These are phyloP conservation scores for Salix brachista DNA, from an alignment of 345 rosid species.

Conservation along the genomic window DNA sequence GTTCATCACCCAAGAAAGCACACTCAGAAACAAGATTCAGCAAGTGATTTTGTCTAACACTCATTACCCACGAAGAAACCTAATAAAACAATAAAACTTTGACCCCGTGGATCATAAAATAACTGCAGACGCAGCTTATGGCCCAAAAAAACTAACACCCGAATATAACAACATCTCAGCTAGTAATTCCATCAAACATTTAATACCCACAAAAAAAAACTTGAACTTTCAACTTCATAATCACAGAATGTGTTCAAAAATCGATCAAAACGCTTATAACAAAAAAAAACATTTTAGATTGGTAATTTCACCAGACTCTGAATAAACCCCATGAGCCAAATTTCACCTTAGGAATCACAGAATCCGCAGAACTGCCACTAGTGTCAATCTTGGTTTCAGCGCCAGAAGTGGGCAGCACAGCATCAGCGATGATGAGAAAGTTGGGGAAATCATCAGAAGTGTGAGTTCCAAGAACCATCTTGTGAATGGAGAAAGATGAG, in stretches of 20 bases:
- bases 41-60: not conserved
- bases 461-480: slow-evolving; percentile 79
- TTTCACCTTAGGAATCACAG: slow-evolving; percentile 55
- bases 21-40: not conserved
- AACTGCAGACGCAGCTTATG: not conserved
- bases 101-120: not conserved
- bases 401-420: slow-evolving; percentile 48
- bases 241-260: not conserved
- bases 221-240: not conserved
- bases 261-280: not conserved
- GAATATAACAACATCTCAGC: not conserved
- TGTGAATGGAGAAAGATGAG: slow-evolving; percentile 47
- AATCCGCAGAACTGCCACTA: slow-evolving; percentile 29
- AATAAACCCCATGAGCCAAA: not conserved
- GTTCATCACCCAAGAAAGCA: not conserved
- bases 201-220: slow-evolving; percentile 17
- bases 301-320: slow-evolving; percentile 37
- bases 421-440: slow-evolving; percentile 77
- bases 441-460: slow-evolving; percentile 70
- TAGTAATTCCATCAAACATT: slow-evolving; percentile 34
- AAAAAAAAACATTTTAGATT: not conserved
- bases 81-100: not conserved
- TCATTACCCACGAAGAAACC: not conserved
- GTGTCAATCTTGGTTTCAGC: slow-evolving; percentile 36
- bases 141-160: not conserved